Base-by-base conservation (phyloP, 176 grass and related monocot genomes). In the Triticum urartu region DNA sequence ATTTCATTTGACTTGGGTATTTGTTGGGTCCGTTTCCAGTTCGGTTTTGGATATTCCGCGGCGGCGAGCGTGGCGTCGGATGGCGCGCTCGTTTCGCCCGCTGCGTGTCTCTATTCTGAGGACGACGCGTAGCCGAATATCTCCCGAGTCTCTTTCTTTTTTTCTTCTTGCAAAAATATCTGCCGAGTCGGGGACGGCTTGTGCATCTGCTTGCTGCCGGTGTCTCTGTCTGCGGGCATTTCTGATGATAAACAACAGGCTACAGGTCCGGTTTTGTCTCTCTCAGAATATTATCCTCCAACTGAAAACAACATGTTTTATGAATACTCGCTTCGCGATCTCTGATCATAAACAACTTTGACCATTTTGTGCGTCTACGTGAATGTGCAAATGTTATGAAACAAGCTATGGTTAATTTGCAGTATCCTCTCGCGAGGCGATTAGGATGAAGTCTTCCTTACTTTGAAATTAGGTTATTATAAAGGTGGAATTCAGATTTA, bases 41-140 rank as follows among this genome's bases (percentile, higher is more conserved):
- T 72, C 34, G 17, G 50, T 20, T 60, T 52, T 43, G 84, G 79
- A 87, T 77, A 76, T 87, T 87, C 80, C 25, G 11, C 59, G 7
- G n/a, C 60, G 3, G 30, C 28, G 63, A 8, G 64, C 25, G 73
- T 35, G 87, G 71, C 79, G 18, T 58, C 77, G 24, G 42, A 77
- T 75, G 45, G n/a, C 48, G 74, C 74, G 32, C 74, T 77, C 14
- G 30, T 25, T 72, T 20, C 43, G 13, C 24, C 38, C 1, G 62
- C 75, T 21, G 56, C 56, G 56, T 21, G 18, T 8, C 56, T 59
- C 56, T 21, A 6, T 0, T 21, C 8, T 7, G 56, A 59, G 20
- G 56, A 59, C 56, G 56, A 59, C 56, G 56, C 56, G 56, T 59
- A 59, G 56, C 56, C 0, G 20, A 59, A 59, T 59, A 59, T 59